These are phyloP conservation scores for Leccinum ochraceum DNA, from an alignment of 768 basidiomycete species.

Conservation along the genomic window DNA sequence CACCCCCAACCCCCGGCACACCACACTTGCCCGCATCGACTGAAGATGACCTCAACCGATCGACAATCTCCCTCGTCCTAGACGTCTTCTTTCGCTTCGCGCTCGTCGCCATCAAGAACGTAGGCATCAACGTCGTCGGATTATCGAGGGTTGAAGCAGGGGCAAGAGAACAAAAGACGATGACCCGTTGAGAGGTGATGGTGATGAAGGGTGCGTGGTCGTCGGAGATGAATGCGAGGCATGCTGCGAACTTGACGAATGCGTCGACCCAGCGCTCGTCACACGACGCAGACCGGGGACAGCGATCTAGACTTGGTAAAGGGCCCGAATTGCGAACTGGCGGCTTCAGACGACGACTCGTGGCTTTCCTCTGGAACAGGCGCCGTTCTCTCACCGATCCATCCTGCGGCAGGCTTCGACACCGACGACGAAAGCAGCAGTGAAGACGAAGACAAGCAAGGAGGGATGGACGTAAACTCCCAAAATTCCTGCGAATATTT, in stretches of 20 bases:
- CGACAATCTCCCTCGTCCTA: too few relatives aligned
- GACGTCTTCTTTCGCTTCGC: too few relatives aligned
- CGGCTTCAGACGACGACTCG: background rate
- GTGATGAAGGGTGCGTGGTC: too few relatives aligned
- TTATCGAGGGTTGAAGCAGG: too few relatives aligned
- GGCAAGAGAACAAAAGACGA: too few relatives aligned
- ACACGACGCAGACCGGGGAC: too few relatives aligned
- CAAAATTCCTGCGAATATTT: slow-evolving; percentile 31
- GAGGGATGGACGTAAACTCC: slow-evolving; percentile 20
- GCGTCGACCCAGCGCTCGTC: background rate
- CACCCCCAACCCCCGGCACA: too few relatives aligned
- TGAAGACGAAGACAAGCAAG: slow-evolving; percentile 21
- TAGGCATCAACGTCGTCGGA: too few relatives aligned
- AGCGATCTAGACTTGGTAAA: slow-evolving; percentile 15
- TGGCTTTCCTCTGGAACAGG: background rate
- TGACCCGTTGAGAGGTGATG: too few relatives aligned
- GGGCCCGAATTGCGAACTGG: background rate
- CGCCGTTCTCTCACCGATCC: slow-evolving; percentile 5
- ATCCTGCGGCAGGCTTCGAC: slow-evolving; percentile 1
- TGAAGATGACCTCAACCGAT: too few relatives aligned
- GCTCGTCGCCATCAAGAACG: too few relatives aligned
- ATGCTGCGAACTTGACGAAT: slow-evolving; percentile 12
- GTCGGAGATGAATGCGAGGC: background rate
- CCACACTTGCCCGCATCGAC: too few relatives aligned
- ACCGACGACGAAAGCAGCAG: slow-evolving; percentile 16